A percentile compares a stretch with the other conserved stretches of the same genome.
These are phyloP conservation scores for Psophocarpus tetragonolobus DNA, from an alignment of 306 rosid genomes.

Conservation along the genomic window DNA sequence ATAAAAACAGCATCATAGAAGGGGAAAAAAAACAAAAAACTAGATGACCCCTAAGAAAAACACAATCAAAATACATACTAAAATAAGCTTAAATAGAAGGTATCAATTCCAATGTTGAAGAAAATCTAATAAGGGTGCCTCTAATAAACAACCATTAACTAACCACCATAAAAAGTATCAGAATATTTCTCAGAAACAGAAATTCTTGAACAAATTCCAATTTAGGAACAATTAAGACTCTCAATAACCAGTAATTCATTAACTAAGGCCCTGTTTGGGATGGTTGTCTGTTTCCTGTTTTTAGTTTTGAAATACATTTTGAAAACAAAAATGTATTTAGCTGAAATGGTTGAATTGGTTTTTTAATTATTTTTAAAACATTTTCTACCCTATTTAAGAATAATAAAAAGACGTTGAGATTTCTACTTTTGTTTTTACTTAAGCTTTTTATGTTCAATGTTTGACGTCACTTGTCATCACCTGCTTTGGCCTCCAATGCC, in stretches of 20 bases:
- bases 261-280: too few species aligned
- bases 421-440: too few species aligned
- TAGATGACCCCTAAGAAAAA: conserved; percentile 15
- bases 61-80: neutral
- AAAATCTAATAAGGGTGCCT: neutral
- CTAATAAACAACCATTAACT: conserved; percentile 4
- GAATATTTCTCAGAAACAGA: neutral
- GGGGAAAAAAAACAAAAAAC: neutral
- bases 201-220: neutral
- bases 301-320: too few species aligned
- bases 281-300: too few species aligned
- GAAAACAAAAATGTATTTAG: too few species aligned
- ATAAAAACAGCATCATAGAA: neutral
- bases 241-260: neutral
- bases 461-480: too few species aligned
- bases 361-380: too few species aligned
- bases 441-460: too few species aligned
- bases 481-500: too few species aligned
- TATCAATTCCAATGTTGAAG: neutral
- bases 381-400: too few species aligned
- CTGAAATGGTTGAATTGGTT: too few species aligned
- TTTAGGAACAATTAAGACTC: conserved; percentile 16
- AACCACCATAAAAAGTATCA: neutral
- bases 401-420: too few species aligned
- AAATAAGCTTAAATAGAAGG: neutral